Evolutionary conservation across 257 asterid species (phyloP), one percentile per base, ranked within the genome.

Genomic region (Vinca minor): DNA sequence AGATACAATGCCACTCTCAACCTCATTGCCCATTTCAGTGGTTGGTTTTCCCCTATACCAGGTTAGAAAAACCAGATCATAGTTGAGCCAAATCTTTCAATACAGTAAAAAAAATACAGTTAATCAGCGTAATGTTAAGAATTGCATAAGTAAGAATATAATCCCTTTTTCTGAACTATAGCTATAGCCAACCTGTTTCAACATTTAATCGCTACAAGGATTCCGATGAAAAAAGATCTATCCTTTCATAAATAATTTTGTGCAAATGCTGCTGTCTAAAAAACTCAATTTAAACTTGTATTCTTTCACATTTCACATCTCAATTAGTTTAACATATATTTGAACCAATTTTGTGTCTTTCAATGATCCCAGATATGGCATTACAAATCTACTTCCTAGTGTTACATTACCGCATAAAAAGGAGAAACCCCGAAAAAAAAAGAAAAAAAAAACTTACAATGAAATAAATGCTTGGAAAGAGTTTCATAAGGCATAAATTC

Each of bases 401-500:
- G 4, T 29, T 46, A 20, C 58, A 25, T 4, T 53, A 54, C 17
- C 28, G 23, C 53, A 34, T 32, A 11, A 31, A 8, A 39, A 41
- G 42, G 5, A 31, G 28, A 25, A 7, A 15, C 8, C 26, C 28
- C 34, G 36, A 32, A 42, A 25, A 34, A 80, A 31, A 56, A n/a
- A 8, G 34, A 14, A 26, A 39, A 42, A 44, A 32, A 42, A 25
- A 6, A 74, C 85, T 74, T 57, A 80, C 82, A 80, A 66, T 80
- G 85, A 53, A 80, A 80, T 20, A 80, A 63, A 66, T 77, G 85
- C 67, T 71, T 76, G 25, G 85, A 80, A 7, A 80, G 72, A 65
- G 85, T 80, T 60, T 80, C 80, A 55, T 74, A 71, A 58, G 76
- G 85, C 85, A 80, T 80, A 69, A 76, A 80, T 48, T 80, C 85